These are phyloP conservation scores for Auricularia heimuer DNA, from an alignment of 768 basidiomycete species.

Conservation along the genomic window DNA sequence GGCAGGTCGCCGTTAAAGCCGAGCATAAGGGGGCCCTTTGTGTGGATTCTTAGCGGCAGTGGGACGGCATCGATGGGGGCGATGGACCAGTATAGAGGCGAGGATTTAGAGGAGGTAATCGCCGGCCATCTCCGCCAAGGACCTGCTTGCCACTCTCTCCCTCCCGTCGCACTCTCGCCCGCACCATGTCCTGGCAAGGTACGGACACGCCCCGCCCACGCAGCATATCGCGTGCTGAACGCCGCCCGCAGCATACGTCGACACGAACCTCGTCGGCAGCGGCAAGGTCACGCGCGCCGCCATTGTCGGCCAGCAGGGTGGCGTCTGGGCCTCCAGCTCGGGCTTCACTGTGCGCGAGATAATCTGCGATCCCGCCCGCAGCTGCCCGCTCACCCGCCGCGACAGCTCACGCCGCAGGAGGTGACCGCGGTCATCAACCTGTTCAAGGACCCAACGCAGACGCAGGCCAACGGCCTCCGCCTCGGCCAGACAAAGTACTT, in stretches of 20 bases:
- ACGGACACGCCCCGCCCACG: slow-evolving; percentile 3
- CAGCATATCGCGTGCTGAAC: background rate
- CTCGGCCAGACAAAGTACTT: slow-evolving; percentile 71
- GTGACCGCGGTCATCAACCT: slow-evolving; percentile 45
- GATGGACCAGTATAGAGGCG: background rate
- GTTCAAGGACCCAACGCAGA: slow-evolving; percentile 30
- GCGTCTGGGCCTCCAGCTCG: slow-evolving; percentile 60
- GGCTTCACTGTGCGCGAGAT: slow-evolving; percentile 47
- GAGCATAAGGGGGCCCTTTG: background rate
- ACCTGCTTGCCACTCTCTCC: background rate
- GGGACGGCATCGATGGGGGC: background rate
- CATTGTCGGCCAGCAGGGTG: slow-evolving; percentile 62
- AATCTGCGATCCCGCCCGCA: background rate
- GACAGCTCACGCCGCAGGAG: slow-evolving; percentile 54
- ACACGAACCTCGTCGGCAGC: slow-evolving; percentile 64
- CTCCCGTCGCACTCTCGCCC: background rate
- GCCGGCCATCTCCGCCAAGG: background rate
- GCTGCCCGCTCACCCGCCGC: background rate
- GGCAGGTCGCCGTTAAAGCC: background rate
- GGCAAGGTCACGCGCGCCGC: slow-evolving; percentile 70
- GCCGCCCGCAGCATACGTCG: slow-evolving; percentile 58
- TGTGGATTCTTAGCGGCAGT: too few species aligned
- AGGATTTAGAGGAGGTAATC: background rate
- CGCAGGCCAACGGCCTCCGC: slow-evolving; percentile 50
- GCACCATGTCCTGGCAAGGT: slow-evolving; percentile 68